These are phyloP conservation scores for Onygena corvina DNA, from an alignment of 2,329 filamentous ascomycete species.

Conservation along the genomic window DNA sequence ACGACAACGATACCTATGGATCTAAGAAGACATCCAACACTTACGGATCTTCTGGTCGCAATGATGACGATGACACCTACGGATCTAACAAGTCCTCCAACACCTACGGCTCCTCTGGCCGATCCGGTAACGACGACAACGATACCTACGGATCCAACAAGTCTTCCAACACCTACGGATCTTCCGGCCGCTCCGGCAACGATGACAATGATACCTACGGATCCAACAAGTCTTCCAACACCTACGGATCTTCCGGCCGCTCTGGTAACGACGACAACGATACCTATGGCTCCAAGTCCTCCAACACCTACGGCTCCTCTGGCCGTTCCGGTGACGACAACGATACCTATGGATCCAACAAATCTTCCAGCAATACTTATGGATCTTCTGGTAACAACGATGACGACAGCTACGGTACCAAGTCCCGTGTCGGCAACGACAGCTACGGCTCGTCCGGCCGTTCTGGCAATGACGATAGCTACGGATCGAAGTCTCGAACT, in stretches of 20 bases:
- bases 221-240: not conserved
- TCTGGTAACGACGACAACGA: slow-evolving; percentile 1
- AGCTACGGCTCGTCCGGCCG: slow-evolving; percentile 2
- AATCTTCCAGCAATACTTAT: slow-evolving; percentile 6
- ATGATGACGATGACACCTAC: not conserved
- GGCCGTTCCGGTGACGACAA: slow-evolving; percentile 4
- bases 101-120: not conserved
- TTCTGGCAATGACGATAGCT: too few relatives aligned
- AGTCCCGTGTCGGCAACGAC: slow-evolving; percentile 6
- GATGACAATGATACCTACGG: not conserved
- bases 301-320: slow-evolving; percentile 6
- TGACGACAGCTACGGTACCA: slow-evolving; percentile 8
- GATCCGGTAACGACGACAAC: not conserved
- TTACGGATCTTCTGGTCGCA: slow-evolving; percentile 1
- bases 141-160: slow-evolving; percentile 1
- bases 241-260: not conserved
- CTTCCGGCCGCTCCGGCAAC: not conserved
- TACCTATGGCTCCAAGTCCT: slow-evolving; percentile 5
- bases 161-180: slow-evolving; percentile 8
- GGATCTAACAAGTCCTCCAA: not conserved
- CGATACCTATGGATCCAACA: slow-evolving; percentile 7
- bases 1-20: slow-evolving; percentile 3
- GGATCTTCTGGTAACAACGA: slow-evolving; percentile 7
- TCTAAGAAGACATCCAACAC: not conserved
- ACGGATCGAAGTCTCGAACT: not conserved